Conservation (phyloP, 176 grass and related monocot genomes). For the Oropetium thomaeum region DNA sequence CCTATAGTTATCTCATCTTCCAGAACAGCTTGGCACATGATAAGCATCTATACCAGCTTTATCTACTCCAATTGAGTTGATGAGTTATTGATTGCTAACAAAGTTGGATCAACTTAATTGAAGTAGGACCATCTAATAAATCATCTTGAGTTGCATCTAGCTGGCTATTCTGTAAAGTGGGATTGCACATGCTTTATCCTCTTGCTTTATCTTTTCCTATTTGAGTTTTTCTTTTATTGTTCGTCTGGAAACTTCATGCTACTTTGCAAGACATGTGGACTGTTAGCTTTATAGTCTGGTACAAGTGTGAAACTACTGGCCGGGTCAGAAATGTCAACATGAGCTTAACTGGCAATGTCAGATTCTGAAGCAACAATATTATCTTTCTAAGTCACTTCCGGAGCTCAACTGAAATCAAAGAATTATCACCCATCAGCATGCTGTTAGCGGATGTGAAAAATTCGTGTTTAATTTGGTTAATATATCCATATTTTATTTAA, state of each 20-base stretch:
- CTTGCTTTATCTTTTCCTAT: conserved; percentile 39
- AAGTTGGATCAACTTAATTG: conserved; percentile 55
- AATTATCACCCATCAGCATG: not conserved
- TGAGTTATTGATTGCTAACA: conserved; percentile 35
- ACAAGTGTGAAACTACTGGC: not conserved
- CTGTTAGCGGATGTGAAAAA: not conserved
- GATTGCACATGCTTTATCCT: conserved; percentile 33
- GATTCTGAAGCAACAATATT: not conserved
- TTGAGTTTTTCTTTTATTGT: conserved; percentile 15
- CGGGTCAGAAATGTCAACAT: conserved; percentile 26
- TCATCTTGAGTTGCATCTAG: conserved; percentile 45
- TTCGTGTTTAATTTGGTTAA: not conserved
- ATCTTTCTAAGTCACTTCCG: not conserved
- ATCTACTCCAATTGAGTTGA: conserved; percentile 35
- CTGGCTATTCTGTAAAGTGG: conserved; percentile 37
- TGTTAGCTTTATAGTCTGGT: conserved; percentile 35
- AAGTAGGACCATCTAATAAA: conserved; percentile 32
- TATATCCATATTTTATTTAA: conserved; percentile 24
- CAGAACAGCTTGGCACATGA: conserved; percentile 41
- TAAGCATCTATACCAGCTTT: conserved; percentile 34
- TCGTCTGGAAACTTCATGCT: conserved; percentile 56
- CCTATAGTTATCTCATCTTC: conserved; percentile 20
- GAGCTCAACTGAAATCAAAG: not conserved
- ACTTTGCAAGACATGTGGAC: conserved; percentile 41
- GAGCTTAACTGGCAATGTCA: conserved; percentile 28